Evolutionary conservation across 2,329 filamentous ascomycete species (phyloP).

Genomic region (Cylindrodendrum hubeiense): DNA sequence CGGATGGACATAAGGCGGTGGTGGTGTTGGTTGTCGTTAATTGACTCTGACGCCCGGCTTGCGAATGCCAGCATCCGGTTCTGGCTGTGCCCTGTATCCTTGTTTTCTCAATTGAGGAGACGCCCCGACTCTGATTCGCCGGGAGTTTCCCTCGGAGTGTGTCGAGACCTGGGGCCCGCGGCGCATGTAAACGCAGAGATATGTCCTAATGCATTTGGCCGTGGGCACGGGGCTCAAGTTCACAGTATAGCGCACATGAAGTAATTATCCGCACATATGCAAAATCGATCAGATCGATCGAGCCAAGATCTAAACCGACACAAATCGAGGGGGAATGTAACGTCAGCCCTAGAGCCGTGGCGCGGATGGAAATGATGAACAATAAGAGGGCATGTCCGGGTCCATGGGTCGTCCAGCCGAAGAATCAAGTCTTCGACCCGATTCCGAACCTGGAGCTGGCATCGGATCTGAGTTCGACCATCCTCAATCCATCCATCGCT

Average conservation of each 20-base stretch:
- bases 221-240: not conserved
- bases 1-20: not conserved
- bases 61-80: not conserved
- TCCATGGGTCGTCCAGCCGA: not conserved
- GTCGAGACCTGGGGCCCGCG: not conserved
- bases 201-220: not conserved
- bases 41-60: not conserved
- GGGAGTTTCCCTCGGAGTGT: not conserved
- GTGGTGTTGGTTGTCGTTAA: not conserved
- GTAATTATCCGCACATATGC: not conserved
- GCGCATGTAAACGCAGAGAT: not conserved
- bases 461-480: not conserved
- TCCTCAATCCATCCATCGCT: not conserved
- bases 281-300: not conserved
- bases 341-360: not conserved
- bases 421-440: not conserved
- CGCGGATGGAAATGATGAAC: not conserved
- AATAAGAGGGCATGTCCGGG: not conserved
- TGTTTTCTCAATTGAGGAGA: not conserved
- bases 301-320: not conserved
- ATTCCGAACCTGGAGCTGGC: not conserved
- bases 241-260: not conserved
- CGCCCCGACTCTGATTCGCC: not conserved
- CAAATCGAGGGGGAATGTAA: not conserved
- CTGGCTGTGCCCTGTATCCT: not conserved